These are phyloP conservation scores for Climacium dendroides DNA, from an alignment of 225 moss, liverwort and hornwort species.

Conservation along the genomic window DNA sequence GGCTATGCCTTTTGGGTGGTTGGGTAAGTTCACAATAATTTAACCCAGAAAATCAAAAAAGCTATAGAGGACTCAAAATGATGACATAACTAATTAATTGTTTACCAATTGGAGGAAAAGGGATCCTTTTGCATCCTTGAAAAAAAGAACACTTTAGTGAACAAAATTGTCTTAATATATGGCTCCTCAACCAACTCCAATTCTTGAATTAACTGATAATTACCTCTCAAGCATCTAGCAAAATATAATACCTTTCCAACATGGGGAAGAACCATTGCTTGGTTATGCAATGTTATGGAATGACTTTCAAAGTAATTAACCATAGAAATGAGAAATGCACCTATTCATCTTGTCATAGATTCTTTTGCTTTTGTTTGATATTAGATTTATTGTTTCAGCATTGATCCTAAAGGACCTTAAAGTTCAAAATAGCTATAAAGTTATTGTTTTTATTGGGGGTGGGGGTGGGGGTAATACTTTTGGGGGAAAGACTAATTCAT, in stretches of 20 bases:
- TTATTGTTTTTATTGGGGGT: not conserved
- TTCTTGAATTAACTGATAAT: not conserved
- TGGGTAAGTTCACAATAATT: constrained; percentile 9
- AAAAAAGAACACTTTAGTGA: rapidly evolving
- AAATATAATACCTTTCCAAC: too few relatives aligned
- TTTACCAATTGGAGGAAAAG: not conserved
- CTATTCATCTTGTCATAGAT: not conserved
- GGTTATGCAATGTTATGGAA: not conserved
- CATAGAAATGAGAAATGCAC: rapidly evolving
- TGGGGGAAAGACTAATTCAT: too few relatives aligned
- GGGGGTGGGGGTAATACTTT: not conserved
- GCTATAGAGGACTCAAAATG: rapidly evolving
- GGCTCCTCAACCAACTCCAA: not conserved
- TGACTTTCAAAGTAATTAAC: rapidly evolving
- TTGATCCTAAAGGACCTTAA: rapidly evolving
- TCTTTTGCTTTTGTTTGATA: too few relatives aligned
- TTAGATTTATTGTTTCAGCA: rapidly evolving
- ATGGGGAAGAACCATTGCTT: rapidly evolving
- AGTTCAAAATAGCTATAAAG: too few relatives aligned
- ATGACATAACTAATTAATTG: not conserved
- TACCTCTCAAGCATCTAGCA: rapidly evolving
- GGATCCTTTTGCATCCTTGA: not conserved
- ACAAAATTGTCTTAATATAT: not conserved
- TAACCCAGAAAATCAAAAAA: not conserved
- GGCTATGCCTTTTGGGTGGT: constrained; percentile 48